Base-by-base conservation (phyloP, 345 rosid species). In the Kernera saxatilis region DNA sequence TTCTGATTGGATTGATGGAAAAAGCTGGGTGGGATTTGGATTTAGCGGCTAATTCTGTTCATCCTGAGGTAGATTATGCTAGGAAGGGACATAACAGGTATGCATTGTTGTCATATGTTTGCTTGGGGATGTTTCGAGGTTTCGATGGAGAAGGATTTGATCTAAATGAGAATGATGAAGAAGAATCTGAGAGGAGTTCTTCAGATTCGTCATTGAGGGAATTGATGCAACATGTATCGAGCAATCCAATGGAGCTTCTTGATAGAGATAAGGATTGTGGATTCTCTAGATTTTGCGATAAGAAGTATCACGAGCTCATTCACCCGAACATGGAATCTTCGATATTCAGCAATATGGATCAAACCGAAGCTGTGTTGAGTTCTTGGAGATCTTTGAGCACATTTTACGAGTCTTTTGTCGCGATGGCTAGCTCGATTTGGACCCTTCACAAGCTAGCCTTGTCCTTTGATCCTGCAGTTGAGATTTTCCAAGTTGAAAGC, bases 1-100 rank as follows among this genome's bases (percentile, higher is more conserved):
- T 87, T 79, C 63, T 94, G 86, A 85, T 89, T 64, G 81, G 53
- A 32, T 82, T 91, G 87, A 94, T 91, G 97, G 84, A 66, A 51
- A 88, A 81, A 83, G 86, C 93, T 70, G 85, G 86, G 29, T 94
- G 99, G 99, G 90, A 94, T 86, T 84, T 94, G 88, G 81, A 85
- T 79, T 80, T 88, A 82, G 97, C 84, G 0, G 96, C 97, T 6
- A 80, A 56, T 36, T 91, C 83, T 27, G 83, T 89, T 75, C 86
- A 88, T 81, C 49, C 75, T 60, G 84, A 81, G 79, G 63, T 91
- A 14, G 79, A 64, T 15, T 91, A 82, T 77, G 83, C 71, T 39
- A 84, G 83, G 61, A 77, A 76, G 59, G 84, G 84, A 36, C 95
- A 91, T 70, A 82, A 73, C 56, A 77, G 82, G 29, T 94, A 82